These are phyloP conservation scores for Solanum sparsipilum DNA, from an alignment of 257 asterid species.

Conservation along the genomic window DNA sequence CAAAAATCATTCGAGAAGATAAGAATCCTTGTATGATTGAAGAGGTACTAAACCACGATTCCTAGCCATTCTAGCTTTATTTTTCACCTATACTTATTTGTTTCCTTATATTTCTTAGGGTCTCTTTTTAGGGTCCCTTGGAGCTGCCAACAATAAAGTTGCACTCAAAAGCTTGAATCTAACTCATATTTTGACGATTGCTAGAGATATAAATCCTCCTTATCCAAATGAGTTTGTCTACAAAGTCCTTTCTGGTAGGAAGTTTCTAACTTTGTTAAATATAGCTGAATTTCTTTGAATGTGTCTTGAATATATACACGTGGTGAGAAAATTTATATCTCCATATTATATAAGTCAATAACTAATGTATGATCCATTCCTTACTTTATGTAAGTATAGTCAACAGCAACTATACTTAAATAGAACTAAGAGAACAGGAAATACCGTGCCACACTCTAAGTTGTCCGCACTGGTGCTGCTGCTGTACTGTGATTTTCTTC, in stretches of 20 bases:
- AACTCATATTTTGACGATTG: slow-evolving; percentile 68
- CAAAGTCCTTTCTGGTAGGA: slow-evolving; percentile 49
- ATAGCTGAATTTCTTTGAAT: background rate
- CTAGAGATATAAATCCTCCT: slow-evolving; percentile 33
- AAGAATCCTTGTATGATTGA: slow-evolving; percentile 63
- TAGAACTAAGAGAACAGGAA: background rate
- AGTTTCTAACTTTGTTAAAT: background rate
- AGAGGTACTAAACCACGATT: slow-evolving; percentile 34
- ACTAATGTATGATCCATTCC: background rate
- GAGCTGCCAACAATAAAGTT: slow-evolving; percentile 56
- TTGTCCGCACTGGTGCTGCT: background rate
- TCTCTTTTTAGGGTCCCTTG: slow-evolving; percentile 79
- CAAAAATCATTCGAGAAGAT: slow-evolving; percentile 34
- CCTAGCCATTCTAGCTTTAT: background rate
- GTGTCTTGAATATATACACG: background rate
- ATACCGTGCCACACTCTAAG: background rate
- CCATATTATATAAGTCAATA: background rate
- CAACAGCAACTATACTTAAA: background rate
- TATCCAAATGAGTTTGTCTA: slow-evolving; percentile 58
- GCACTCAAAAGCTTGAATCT: slow-evolving; percentile 49
- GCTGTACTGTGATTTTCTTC: background rate
- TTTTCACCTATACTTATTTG: background rate
- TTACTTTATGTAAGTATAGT: background rate
- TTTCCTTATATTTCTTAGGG: slow-evolving; percentile 40
- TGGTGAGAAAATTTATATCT: background rate